Percentiles rank a stretch among this genome's conserved stretches.
These are phyloP conservation scores for Ceratocystis harringtonii DNA, from an alignment of 2,329 filamentous ascomycete genomes.

Conservation along the genomic window DNA sequence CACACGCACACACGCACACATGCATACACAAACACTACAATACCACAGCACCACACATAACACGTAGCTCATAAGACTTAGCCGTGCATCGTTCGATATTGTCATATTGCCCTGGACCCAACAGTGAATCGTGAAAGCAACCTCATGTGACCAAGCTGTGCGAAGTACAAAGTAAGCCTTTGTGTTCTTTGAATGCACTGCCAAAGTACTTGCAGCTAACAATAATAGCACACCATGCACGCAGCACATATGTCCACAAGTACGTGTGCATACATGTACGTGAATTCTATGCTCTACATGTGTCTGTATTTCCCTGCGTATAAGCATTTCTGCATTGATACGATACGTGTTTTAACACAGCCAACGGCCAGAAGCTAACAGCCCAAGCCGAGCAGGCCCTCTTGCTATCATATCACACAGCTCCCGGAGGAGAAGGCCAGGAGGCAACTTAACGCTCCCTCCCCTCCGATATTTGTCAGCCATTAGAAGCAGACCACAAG, in stretches of 20 bases:
- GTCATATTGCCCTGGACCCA: not conserved
- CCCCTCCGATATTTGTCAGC: not conserved
- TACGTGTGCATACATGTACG: not conserved
- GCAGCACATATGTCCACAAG: no score
- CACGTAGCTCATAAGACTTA: not conserved
- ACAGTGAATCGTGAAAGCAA: not conserved
- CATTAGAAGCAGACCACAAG: no score
- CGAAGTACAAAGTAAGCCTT: not conserved
- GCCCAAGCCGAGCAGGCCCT: not conserved
- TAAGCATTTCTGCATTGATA: not conserved
- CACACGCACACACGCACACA: not conserved
- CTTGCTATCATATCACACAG: not conserved
- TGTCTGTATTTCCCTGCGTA: not conserved
- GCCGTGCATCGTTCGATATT: not conserved
- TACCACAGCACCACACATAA: not conserved
- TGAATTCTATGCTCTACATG: not conserved
- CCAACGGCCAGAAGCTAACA: not conserved
- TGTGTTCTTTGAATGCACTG: not conserved
- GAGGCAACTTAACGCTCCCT: not conserved
- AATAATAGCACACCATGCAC: no score
- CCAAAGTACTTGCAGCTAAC: not conserved
- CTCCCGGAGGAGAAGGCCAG: not conserved
- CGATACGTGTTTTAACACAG: not conserved
- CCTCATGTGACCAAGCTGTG: not conserved
- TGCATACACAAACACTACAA: not conserved